Conservation (phyloP, 176 grass and related monocot species). For the Rhynchospora breviuscula region DNA sequence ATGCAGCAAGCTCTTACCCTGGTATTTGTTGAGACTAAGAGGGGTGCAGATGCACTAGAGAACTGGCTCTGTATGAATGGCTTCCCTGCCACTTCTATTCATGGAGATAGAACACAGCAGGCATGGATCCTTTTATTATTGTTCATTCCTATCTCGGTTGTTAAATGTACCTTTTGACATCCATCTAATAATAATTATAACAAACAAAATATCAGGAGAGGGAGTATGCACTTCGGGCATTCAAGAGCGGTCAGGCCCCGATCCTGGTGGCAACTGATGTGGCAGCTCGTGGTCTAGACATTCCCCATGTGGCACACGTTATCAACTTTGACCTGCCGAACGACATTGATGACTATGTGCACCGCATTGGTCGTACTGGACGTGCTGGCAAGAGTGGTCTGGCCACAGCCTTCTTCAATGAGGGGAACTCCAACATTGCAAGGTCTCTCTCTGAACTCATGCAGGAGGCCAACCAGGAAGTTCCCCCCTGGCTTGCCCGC, state of each 20-base stretch:
- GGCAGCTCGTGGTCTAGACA: slow-evolving; percentile 86
- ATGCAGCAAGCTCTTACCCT: slow-evolving; percentile 74
- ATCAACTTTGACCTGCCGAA: slow-evolving; percentile 95
- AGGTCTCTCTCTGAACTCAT: slow-evolving; percentile 55
- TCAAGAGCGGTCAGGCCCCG: slow-evolving; percentile 76
- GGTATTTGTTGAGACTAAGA: slow-evolving; percentile 97
- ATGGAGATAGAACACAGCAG: slow-evolving; percentile 86
- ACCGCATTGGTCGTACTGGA: slow-evolving; percentile 78
- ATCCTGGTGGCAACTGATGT: slow-evolving; percentile 92
- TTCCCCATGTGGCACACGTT: slow-evolving; percentile 82
- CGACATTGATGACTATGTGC: slow-evolving; percentile 82
- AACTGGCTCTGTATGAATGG: slow-evolving; percentile 83
- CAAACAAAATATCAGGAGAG: slow-evolving; percentile 50
- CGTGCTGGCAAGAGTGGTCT: slow-evolving; percentile 60
- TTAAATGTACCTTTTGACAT: neutral
- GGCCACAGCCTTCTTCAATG: slow-evolving; percentile 83
- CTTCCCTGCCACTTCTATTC: slow-evolving; percentile 94
- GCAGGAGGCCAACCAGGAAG: slow-evolving; percentile 82
- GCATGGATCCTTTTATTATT: slow-evolving; percentile 21
- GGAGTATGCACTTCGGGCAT: slow-evolving; percentile 66
- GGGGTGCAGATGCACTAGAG: slow-evolving; percentile 87
- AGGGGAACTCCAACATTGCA: slow-evolving; percentile 48
- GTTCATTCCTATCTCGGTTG: neutral
- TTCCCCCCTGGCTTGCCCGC: slow-evolving; percentile 57
- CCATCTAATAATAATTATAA: neutral